phyloP scores from a whole-genome alignment of 2,329 filamentous ascomycete species.

The Hyphodiscus sp. region DNA sequence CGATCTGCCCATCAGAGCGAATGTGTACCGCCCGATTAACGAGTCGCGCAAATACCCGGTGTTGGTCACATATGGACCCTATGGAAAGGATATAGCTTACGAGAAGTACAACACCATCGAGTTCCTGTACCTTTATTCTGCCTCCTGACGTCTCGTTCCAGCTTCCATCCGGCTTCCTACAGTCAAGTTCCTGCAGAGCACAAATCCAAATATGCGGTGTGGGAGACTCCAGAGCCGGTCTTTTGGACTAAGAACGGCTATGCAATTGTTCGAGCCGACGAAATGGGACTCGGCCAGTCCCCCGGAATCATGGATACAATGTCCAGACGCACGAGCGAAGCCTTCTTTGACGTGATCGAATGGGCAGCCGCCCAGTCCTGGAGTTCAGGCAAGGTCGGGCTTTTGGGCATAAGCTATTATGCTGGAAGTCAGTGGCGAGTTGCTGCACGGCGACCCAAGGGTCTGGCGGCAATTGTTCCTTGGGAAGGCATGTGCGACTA shows the following conservation, averaged over 20 bases:
- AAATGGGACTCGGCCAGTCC: conserved; percentile 45
- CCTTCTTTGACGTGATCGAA: conserved; percentile 45
- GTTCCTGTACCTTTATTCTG: no score
- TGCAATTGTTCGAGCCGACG: conserved; percentile 39
- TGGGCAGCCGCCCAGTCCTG: conserved; percentile 45
- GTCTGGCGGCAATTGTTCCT: conserved; percentile 43
- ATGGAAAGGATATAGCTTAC: no score
- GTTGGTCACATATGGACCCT: conserved; percentile 65
- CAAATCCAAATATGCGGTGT: no score
- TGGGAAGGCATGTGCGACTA: conserved; percentile 53
- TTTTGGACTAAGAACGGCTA: conserved; percentile 39
- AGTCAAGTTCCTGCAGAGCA: no score
- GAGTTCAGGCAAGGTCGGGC: conserved; percentile 44
- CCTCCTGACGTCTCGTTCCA: no score
- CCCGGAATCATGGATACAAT: conserved; percentile 47
- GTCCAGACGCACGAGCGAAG: conserved; percentile 44
- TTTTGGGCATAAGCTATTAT: conserved; percentile 46
- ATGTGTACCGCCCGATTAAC: conserved; percentile 43
- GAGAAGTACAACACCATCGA: no score
- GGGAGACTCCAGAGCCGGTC: conserved; percentile 38
- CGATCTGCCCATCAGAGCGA: conserved; percentile 39
- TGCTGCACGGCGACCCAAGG: conserved; percentile 44
- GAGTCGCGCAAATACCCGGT: conserved; percentile 45
- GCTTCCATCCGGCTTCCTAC: no score
- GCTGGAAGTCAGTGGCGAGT: conserved; percentile 48